These are phyloP conservation scores for Solanum verrucosum DNA, from an alignment of 257 asterid genomes.

Conservation along the genomic window DNA sequence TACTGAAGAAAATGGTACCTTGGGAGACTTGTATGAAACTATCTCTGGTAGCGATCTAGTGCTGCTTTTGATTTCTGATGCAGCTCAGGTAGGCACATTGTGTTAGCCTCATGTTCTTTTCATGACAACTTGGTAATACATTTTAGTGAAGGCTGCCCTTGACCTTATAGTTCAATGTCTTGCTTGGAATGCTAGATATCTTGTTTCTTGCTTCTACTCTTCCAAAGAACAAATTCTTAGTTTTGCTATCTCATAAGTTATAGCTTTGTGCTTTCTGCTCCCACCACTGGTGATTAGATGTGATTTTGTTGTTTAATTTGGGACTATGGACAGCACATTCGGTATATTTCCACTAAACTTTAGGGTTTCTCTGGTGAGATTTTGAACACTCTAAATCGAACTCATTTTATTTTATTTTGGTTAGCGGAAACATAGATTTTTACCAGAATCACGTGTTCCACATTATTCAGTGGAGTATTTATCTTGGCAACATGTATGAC, in stretches of 20 bases:
- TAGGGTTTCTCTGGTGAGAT: not conserved
- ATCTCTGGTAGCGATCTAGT: conserved; percentile 78
- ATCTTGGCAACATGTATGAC: not conserved
- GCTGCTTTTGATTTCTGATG: conserved; percentile 82
- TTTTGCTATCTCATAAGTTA: not conserved
- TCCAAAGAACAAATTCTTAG: not conserved
- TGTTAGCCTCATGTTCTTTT: not conserved
- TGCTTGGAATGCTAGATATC: not conserved
- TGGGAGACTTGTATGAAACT: conserved; percentile 89
- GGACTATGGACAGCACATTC: not conserved
- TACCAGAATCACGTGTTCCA: not conserved
- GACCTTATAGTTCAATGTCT: not conserved
- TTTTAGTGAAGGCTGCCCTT: not conserved
- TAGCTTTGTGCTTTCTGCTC: not conserved
- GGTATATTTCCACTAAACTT: not conserved
- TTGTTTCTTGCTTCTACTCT: not conserved
- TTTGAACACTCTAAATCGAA: not conserved
- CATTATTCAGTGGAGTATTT: not conserved
- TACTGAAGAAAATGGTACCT: conserved; percentile 80
- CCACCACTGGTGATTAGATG: not conserved
- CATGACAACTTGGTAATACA: not conserved
- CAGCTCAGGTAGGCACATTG: conserved; percentile 67
- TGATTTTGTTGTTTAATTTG: not conserved
- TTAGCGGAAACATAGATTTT: not conserved
- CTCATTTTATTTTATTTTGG: not conserved